Evolutionary conservation across 2,329 filamentous ascomycete species (phyloP), one percentile per base, ranked within the genome.

Genomic region (Dothideomycetidae sp.): DNA sequence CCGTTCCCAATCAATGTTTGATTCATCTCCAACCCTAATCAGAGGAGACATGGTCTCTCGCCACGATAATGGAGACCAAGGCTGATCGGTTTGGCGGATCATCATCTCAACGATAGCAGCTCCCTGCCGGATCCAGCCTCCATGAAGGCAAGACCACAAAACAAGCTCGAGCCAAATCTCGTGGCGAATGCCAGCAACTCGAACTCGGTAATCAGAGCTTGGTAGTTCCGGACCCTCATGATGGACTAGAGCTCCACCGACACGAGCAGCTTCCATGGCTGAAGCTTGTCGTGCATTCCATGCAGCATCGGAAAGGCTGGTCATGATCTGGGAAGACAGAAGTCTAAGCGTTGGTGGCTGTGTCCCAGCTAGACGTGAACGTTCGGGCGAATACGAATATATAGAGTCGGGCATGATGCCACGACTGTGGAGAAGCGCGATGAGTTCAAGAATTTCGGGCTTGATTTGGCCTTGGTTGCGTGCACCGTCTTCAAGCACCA

Each of bases 141-240:
- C 64, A 36, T 65, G 60, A 5, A 68, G 44, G 44, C 64, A 67
- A 10, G 63, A 62, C 64, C 64, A 68, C 3, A 69, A 51, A 13
- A 68, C 56, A n/a, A 69, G 53, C 46, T 69, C 66, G 12, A 69
- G 48, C 66, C 66, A 68, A 10, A 68, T 49, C 41, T 68, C 66
- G 1, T 62, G 57, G 1, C 55, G 49, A 9, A 67, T 44, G 12
- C 56, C 61, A 4, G 55, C 54, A 5, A 63, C 54, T 11, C 53
- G 49, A 2, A 62, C 49, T 30, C 56, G 59, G 44, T 59, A 63
- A 17, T 57, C 55, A 18, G 59, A 59, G 1, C 59, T 58, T 4
- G 61, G 62, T 18, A 64, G 58, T 41, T 64, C 61, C 10, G 59
- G 59, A 2, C 59, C 55, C 9, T 63, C 47, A 28, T 59, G 57